phyloP scores from a whole-genome alignment of 2,329 filamentous ascomycete genomes.

The Fusarium stilboides region DNA sequence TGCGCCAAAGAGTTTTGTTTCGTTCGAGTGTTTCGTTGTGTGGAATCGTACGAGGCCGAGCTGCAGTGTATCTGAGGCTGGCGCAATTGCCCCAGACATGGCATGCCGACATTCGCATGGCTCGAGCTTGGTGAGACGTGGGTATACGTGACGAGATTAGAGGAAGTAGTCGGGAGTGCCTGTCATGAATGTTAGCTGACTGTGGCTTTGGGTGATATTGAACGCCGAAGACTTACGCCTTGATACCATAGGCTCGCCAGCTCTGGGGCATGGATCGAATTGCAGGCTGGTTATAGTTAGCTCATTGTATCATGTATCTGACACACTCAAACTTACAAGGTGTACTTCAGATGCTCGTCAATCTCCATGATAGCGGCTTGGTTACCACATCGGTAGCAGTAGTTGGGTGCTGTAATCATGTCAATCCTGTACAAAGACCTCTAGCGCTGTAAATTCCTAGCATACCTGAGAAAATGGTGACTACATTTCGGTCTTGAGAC shows the following conservation, averaged over 20 bases:
- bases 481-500: conserved; percentile 98
- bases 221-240: conserved; percentile 71
- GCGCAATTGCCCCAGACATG: conserved; percentile 32
- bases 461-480: conserved; percentile 96
- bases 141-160: conserved; percentile 65
- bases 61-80: conserved; percentile 39
- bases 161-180: conserved; percentile 99
- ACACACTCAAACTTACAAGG: conserved; percentile 81
- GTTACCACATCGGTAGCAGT: conserved; percentile 99
- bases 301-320: conserved; percentile 13
- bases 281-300: conserved; percentile 79
- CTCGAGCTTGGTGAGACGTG: conserved; percentile 46
- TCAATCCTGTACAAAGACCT: conserved; percentile 11
- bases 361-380: conserved; percentile 99
- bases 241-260: conserved; percentile 98
- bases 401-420: conserved; percentile 78
- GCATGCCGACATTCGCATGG: conserved; percentile 31
- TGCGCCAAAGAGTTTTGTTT: conserved; percentile 37
- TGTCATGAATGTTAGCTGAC: conserved; percentile 52
- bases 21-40: conserved; percentile 38
- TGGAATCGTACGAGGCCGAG: conserved; percentile 52
- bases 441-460: conserved; percentile 5
- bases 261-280: conserved; percentile 98
- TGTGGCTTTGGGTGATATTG: neutral
- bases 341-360: conserved; percentile 99